Evolutionary conservation across 2,329 filamentous ascomycete species (phyloP), one percentile per base, ranked within the genome.

Genomic region (Ceratocystis diversiconidia): DNA sequence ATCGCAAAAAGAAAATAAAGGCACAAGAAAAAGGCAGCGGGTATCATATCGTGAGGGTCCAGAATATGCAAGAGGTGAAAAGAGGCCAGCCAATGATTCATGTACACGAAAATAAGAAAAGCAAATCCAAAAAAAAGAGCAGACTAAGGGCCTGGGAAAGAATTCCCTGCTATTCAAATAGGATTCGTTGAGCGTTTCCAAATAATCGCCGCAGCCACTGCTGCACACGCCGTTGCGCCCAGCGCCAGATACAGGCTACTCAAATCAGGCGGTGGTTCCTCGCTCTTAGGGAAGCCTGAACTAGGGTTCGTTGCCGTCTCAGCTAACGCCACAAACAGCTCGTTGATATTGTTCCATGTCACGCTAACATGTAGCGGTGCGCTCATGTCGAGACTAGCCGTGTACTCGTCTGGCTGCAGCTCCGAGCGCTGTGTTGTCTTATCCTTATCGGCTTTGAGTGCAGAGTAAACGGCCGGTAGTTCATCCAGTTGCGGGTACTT

Each of bases 371-470:
- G 95, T 50, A 97, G 78, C 5, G 94, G 94, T 2, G 92, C 86
- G 65, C 88, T 86, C 89, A 97, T 95, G 73, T 89, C 92, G 70
- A 95, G 78, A 46, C 82, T 81, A 62, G 87, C 85, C 0, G 92
- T 95, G 75, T 96, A 96, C 69, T 91, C 87, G 73, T 99, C 94
- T 1, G 94, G 94, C 74, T 96, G 92, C 69, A 87, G 78, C 74
- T 96, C 90, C 68, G 89, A 88, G 67, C 94, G 84, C 76, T 99
- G 94, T n/a, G 91, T 96, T 2, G 92, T 95, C 75, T 96, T 95
- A 75, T 99, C 94, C 70, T 88, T 85, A 75, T 99, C 94, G 2
- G 94, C 94, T 75, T 99, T 99, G 67, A 97, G 79, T 0, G 92
- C 94, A 1, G 90, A 90, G 73, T 95, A 99, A 6, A 99, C 87